These are phyloP conservation scores for Ramalina peruviana DNA, from an alignment of 495 filamentous ascomycete species.

Conservation along the genomic window DNA sequence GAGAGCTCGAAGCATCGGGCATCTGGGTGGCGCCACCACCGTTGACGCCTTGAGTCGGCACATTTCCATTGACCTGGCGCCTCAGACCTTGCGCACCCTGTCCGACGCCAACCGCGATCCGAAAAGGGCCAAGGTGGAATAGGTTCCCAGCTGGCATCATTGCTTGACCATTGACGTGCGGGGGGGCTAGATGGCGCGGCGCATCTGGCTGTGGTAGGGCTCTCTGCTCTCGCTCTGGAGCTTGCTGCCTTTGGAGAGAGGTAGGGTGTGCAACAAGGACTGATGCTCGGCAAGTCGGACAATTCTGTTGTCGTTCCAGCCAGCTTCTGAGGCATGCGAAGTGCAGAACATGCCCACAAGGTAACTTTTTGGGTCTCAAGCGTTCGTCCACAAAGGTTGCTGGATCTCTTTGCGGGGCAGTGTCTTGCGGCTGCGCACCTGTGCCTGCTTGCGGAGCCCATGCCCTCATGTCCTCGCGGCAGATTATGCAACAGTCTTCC, in stretches of 20 bases:
- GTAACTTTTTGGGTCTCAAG: conserved; percentile 82
- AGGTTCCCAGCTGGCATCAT: conserved; percentile 25
- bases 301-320: conserved; percentile 96
- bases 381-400: conserved; percentile 51
- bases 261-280: conserved; percentile 37
- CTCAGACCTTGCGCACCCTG: conserved; percentile 39
- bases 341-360: conserved; percentile 91
- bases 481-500: conserved; percentile 95
- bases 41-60: background rate
- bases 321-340: conserved; percentile 89
- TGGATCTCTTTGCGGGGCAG: conserved; percentile 22
- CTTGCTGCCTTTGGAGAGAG: conserved; percentile 18
- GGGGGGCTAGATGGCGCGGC: conserved; percentile 10
- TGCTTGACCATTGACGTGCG: background rate
- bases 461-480: conserved; percentile 84
- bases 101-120: conserved; percentile 43
- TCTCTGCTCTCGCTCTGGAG: conserved; percentile 19
- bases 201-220: conserved; percentile 22
- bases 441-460: conserved; percentile 33
- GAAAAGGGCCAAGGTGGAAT: conserved; percentile 43
- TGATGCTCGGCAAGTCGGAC: conserved; percentile 81
- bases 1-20: background rate
- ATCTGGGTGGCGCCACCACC: background rate
- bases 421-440: conserved; percentile 16
- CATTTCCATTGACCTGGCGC: background rate